Evolutionary conservation across 1,139 yeast genomes (phyloP).

Genomic region (Candida sojae): DNA sequence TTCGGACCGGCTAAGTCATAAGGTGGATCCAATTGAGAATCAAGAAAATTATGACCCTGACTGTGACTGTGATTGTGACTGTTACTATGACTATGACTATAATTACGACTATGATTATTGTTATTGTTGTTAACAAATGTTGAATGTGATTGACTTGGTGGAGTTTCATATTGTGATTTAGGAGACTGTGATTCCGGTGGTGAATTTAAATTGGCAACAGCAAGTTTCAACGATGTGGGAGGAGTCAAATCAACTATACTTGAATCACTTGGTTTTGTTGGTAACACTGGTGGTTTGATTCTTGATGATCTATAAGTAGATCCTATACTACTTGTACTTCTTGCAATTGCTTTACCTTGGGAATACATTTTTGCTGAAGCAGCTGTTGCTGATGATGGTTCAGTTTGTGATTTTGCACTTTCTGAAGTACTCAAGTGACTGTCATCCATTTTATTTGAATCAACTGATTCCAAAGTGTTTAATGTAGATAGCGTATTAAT

Average conservation of each 20-base stretch:
- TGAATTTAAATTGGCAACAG: constrained; percentile 13
- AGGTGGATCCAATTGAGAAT: constrained; percentile 13
- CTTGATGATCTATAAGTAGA: constrained; percentile 15
- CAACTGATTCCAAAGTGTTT: constrained; percentile 9
- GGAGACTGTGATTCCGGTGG: neutral
- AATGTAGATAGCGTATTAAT: neutral
- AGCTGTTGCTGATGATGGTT: neutral
- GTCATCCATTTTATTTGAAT: constrained; percentile 5
- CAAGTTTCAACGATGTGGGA: constrained; percentile 17
- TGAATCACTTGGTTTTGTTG: constrained; percentile 3
- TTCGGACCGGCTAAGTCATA: constrained; percentile 12
- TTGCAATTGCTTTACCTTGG: constrained; percentile 4
- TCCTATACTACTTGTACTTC: constrained; percentile 15
- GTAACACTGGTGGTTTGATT: constrained; percentile 18
- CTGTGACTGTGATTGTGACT: too few species aligned
- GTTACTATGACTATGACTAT: neutral
- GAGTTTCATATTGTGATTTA: constrained; percentile 8
- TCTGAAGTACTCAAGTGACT: constrained; percentile 5
- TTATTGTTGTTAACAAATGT: constrained; percentile 9
- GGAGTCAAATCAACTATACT: constrained; percentile 8
- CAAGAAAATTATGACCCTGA: neutral
- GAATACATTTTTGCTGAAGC: constrained; percentile 2
- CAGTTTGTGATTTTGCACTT: constrained; percentile 1
- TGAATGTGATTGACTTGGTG: constrained; percentile 16
- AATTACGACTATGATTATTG: constrained; percentile 1